Percentiles rank a stretch among this genome's conserved stretches.
phyloP scores from a whole-genome alignment of 306 rosid genomes.

The Neltuma alba region DNA sequence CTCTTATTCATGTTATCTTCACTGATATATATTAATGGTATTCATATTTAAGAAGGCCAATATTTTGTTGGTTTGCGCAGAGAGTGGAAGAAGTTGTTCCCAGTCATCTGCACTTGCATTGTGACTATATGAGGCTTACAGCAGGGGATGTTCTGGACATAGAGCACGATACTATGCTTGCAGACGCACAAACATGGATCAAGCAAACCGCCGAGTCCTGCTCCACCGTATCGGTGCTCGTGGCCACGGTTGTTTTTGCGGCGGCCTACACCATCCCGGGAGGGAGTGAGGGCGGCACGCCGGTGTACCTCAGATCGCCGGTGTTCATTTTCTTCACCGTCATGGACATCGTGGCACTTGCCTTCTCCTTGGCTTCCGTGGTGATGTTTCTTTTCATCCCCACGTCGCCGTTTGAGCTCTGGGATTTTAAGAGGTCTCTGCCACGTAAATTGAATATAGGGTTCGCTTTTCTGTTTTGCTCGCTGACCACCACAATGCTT shows the following conservation, averaged over 20 bases:
- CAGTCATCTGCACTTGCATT: neutral
- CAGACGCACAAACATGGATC: constrained; percentile 36
- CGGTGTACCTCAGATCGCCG: constrained; percentile 5
- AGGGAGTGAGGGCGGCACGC: neutral
- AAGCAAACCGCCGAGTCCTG: constrained; percentile 39
- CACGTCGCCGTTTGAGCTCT: constrained; percentile 36
- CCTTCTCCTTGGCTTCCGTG: constrained; percentile 44
- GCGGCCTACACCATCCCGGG: constrained; percentile 41
- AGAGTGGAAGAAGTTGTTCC: constrained; percentile 30
- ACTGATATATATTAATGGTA: too few relatives aligned
- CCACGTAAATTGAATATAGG: constrained; percentile 37
- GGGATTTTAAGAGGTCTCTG: constrained; percentile 25
- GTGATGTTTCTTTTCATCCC: constrained; percentile 51
- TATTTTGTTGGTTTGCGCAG: constrained; percentile 28
- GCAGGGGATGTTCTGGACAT: constrained; percentile 16
- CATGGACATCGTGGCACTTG: constrained; percentile 40
- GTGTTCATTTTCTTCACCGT: constrained; percentile 40
- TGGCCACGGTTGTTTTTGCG: constrained; percentile 45
- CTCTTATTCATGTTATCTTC: too few relatives aligned
- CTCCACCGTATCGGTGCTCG: constrained; percentile 36
- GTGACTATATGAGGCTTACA: neutral
- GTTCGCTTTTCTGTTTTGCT: constrained; percentile 37
- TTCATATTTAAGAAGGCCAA: too few relatives aligned
- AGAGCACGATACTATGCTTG: neutral
- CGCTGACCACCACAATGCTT: constrained; percentile 37